A percentile compares a stretch with the other conserved stretches of the same genome.
phyloP scores from a whole-genome alignment of 2,329 filamentous ascomycete species.

The Trichoderma brevicompactum region DNA sequence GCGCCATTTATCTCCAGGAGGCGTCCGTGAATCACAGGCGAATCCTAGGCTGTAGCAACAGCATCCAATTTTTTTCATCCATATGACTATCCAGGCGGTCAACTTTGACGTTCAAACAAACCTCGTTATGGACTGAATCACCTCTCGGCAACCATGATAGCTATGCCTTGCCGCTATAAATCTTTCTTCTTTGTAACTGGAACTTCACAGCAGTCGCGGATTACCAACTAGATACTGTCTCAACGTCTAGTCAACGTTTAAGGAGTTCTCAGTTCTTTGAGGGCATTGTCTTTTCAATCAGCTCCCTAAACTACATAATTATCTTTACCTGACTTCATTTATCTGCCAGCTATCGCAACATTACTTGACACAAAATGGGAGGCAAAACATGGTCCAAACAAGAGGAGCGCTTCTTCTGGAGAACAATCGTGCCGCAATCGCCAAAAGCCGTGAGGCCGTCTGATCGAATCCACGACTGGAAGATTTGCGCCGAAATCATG shows the following conservation, averaged over 20 bases:
- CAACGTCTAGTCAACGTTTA: neutral
- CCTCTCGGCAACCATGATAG: neutral
- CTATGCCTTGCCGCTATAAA: conserved; percentile 1
- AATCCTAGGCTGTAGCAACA: neutral
- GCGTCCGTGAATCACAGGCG: conserved; percentile 25
- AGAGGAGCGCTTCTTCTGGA: conserved; percentile 58
- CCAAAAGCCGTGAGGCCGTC: conserved; percentile 38
- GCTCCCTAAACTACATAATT: neutral
- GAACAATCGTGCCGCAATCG: conserved; percentile 44
- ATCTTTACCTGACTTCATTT: neutral
- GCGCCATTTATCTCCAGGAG: neutral
- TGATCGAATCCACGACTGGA: conserved; percentile 41
- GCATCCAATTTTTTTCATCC: neutral
- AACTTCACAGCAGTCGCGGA: neutral
- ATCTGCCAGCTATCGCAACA: neutral
- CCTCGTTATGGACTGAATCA: conserved; percentile 9
- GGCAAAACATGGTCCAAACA: conserved; percentile 54
- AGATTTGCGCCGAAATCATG: conserved; percentile 46
- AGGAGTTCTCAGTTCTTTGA: too few species aligned
- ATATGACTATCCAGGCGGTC: neutral
- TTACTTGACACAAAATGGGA: conserved; percentile 48
- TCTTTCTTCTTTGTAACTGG: too few species aligned
- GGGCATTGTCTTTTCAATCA: too few species aligned
- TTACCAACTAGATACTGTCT: neutral
- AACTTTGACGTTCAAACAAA: neutral